Evolutionary conservation across 164 flowering plant genomes (phyloP), one percentile per base, ranked within the genome.

Genomic region (Liquidambar formosana): DNA sequence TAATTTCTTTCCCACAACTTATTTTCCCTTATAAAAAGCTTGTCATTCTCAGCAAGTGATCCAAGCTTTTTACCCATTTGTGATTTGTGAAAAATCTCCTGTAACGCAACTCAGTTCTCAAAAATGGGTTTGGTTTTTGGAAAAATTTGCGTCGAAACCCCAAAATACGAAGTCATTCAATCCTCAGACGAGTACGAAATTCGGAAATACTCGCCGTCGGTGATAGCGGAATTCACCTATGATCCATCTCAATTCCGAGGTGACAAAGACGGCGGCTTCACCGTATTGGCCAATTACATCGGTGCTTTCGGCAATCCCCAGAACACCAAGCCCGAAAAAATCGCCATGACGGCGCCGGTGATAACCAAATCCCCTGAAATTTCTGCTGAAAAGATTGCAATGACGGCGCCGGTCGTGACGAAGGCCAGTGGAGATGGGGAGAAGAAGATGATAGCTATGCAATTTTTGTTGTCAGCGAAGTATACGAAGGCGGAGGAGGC

Each of bases 281-380:
- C 61, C 18, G 71, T 90, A 57, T 76, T 94, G 43, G 97, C 94
- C 43, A 83, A 85, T 52, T 91, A 94, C 82, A 94, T 91, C 0
- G 96, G 96, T 45, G 97, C 84, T 1, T 67, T 90, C 0, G 96
- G 96, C 25, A 69, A 84, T 16, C 97, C 98, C 3, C 88, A 85
- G 71, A 94, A 91, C 83, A 71, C 75, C 58, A 84, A 78, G 67
- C 86, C 92, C 0, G 96, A 89, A 56, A 88, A 85, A 75, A 88
- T 91, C 22, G 93, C 89, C 9, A 93, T 91, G 97, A 93, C 98
- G 0, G 89, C 96, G 0, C 98, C 97, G 0, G 98, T 93, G 47
- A 82, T 91, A 12, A 89, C 95, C 16, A 81, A 71, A 56, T 45
- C 71, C 14, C 25, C 79, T 2, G 70, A 57, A 43, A 81, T 66